Conservation (phyloP, 345 rosid genomes). For the Atalantia buxifolia region DNA sequence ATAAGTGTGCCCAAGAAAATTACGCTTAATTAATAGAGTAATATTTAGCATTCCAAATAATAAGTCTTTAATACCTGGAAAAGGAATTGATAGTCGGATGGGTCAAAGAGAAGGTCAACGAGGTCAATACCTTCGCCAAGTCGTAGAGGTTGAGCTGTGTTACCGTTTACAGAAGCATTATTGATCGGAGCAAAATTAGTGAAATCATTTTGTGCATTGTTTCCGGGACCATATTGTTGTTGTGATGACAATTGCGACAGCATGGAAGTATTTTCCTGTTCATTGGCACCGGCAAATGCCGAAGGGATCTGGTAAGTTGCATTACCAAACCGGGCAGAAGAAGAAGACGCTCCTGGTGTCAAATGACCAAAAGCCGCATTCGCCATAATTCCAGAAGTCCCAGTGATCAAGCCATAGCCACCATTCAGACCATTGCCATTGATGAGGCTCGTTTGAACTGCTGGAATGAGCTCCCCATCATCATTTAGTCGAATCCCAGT, state of each 20-base stretch:
- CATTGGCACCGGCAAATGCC: not conserved
- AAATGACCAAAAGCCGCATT: not conserved
- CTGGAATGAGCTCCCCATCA: constrained; percentile 8
- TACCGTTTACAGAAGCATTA: not conserved
- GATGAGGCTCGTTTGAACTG: not conserved
- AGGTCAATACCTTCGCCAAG: not conserved
- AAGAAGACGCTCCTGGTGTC: constrained; percentile 5
- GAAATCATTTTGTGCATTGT: not conserved
- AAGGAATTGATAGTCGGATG: not conserved
- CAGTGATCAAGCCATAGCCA: constrained; percentile 1
- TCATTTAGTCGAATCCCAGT: constrained; percentile 14
- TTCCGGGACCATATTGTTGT: constrained; percentile 5
- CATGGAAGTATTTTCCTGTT: constrained; percentile 6
- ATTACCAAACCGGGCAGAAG: not conserved
- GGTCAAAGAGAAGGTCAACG: not conserved
- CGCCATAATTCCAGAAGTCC: not conserved
- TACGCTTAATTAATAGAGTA: not conserved
- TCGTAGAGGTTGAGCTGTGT: not conserved
- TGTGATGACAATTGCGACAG: not conserved
- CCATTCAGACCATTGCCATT: too few relatives aligned
- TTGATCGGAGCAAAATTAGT: not conserved
- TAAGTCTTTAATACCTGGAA: constrained; percentile 5
- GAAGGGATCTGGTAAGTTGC: not conserved
- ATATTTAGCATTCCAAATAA: too few relatives aligned
- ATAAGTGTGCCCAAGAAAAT: not conserved